Evolutionary conservation across 139 green algal genomes (phyloP).

Genomic region (Coelastrella sp.): DNA sequence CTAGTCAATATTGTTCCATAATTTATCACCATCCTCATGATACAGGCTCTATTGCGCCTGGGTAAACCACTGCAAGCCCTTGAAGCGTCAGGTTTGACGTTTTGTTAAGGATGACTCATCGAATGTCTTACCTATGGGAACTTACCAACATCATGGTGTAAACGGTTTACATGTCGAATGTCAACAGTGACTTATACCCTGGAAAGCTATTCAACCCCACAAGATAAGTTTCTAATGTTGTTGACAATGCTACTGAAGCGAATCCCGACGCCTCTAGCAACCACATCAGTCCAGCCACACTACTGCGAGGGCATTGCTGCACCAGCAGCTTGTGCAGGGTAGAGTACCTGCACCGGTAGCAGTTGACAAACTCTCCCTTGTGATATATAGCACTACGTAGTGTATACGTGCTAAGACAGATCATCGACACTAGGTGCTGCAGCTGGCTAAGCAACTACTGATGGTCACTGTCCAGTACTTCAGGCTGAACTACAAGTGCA

Average conservation of each 20-base stretch:
- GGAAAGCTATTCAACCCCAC: constrained; percentile 24
- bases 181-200: constrained; percentile 4
- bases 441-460: too few relatives aligned
- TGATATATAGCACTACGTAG: too few relatives aligned
- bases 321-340: constrained; percentile 36
- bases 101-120: too few relatives aligned
- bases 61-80: too few relatives aligned
- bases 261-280: constrained; percentile 28
- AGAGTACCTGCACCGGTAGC: constrained; percentile 18
- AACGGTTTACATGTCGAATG: neutral
- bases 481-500: neutral
- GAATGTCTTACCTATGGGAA: too few relatives aligned
- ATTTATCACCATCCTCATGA: too few relatives aligned
- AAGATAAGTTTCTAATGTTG: neutral
- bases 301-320: constrained; percentile 26
- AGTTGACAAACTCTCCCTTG: neutral
- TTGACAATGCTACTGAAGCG: neutral
- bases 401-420: too few relatives aligned
- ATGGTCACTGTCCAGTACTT: too few relatives aligned
- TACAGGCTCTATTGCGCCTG: too few relatives aligned
- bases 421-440: too few relatives aligned
- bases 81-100: too few relatives aligned
- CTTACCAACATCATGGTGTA: neutral
- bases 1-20: too few relatives aligned
- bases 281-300: constrained; percentile 20